Base-by-base conservation (phyloP, 306 rosid genomes). In the Bauhinia variegata region DNA sequence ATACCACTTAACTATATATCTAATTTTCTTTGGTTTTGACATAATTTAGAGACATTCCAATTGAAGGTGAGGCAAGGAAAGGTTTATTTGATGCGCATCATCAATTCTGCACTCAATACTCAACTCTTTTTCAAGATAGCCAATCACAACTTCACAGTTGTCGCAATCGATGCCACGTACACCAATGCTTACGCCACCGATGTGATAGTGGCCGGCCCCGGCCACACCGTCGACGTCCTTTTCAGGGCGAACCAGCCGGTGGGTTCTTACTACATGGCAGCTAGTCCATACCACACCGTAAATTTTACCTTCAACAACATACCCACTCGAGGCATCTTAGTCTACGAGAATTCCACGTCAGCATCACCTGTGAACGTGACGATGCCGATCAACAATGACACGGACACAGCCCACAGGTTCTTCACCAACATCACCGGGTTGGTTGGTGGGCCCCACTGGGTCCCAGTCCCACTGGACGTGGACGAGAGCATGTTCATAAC, bases 191-290 rank as follows among this genome's bases (percentile, higher is more conserved):
- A 70, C 1, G 1, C 43, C 46, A 87, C 86, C 1, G 82, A 87
- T 8, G 60, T 82, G 0, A 18, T 87, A 3, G 78, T 87, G 5
- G 1, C 71, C 0, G 77, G 82, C 4, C 86, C 86, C 0, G 88
- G 95, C 28, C 90, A 85, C 19, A 85, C 78, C 4, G 57, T 41
- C 12, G 90, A 87, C 13, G 88, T 74, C 0, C 78, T 87, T 10
- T 13, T 87, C 51, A 76, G 46, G 0, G 65, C 86, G 0, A 38
- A 87, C 68, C 88, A 83, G 31, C 38, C 73, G 3, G 9, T 7
- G 0, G 83, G 85, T 2, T 85, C 89, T 0, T 87, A 87, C 57
- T 87, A 82, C 77, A 85, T 87, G 86, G 95, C 83, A 0, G 88
- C 90, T 3, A 53, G 55, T 8, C 76, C 86, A 0, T 87, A 83